Percentiles rank a stretch among this genome's conserved stretches.
phyloP scores from a whole-genome alignment of 2,329 filamentous ascomycete genomes.

The Xylaria sp. region DNA sequence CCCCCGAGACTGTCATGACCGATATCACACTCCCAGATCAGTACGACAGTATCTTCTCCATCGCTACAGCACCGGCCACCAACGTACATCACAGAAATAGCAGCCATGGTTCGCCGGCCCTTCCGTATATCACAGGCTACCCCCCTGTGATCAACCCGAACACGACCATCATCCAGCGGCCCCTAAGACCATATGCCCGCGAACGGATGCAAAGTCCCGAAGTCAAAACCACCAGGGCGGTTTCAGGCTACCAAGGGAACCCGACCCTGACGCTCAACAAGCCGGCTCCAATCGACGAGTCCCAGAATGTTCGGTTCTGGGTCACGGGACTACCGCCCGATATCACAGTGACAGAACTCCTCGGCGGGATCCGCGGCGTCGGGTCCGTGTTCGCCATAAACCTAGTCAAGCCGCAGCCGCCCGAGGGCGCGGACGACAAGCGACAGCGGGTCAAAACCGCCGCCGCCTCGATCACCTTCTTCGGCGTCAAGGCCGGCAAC shows the following conservation, averaged over 20 bases:
- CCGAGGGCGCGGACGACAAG: background rate
- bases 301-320: background rate
- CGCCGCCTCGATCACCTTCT: background rate
- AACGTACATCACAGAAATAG: no score
- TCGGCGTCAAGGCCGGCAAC: background rate
- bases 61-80: no score
- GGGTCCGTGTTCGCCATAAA: background rate
- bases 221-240: background rate
- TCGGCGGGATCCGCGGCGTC: background rate
- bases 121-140: no score
- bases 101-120: no score
- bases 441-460: background rate
- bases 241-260: background rate
- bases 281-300: background rate
- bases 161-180: no score
- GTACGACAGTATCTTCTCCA: no score
- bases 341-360: background rate
- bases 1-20: no score
- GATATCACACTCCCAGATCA: no score
- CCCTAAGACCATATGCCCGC: no score
- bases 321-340: background rate
- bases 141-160: no score
- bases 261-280: background rate
- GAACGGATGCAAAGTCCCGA: background rate
- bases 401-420: background rate